Conservation (phyloP, 495 filamentous ascomycete species). For the Pyronema omphalodes region DNA sequence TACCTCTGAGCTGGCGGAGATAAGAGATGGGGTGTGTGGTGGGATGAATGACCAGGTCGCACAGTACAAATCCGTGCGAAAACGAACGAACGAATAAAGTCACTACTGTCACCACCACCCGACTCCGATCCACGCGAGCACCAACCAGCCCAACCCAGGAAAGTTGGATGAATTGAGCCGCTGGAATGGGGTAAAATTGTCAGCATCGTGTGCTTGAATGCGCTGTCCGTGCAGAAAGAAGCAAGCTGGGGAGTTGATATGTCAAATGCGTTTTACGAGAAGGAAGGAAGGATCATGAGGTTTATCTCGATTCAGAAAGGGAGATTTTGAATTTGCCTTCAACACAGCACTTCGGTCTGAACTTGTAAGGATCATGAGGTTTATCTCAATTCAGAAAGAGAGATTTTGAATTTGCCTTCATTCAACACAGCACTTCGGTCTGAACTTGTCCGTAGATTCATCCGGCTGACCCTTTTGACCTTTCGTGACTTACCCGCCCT, state of each 20-base stretch:
- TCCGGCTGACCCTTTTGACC: too few species aligned
- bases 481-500: background rate
- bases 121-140: too few species aligned
- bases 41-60: background rate
- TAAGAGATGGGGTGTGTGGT: background rate
- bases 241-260: too few species aligned
- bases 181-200: too few species aligned
- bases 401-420: background rate
- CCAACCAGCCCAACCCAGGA: too few species aligned
- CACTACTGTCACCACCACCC: too few species aligned
- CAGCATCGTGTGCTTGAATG: too few species aligned
- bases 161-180: too few species aligned
- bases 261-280: background rate
- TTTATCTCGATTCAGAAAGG: background rate
- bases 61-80: background rate
- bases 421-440: background rate
- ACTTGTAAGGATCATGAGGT: background rate
- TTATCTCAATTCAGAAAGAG: background rate
- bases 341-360: background rate
- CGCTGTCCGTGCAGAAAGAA: too few species aligned
- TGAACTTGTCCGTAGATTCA: too few species aligned
- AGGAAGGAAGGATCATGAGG: background rate
- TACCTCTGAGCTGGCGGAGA: background rate
- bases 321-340: background rate
- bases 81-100: background rate